phyloP scores from a whole-genome alignment of 2,329 filamentous ascomycete genomes.

The Xylariaceae sp. region DNA sequence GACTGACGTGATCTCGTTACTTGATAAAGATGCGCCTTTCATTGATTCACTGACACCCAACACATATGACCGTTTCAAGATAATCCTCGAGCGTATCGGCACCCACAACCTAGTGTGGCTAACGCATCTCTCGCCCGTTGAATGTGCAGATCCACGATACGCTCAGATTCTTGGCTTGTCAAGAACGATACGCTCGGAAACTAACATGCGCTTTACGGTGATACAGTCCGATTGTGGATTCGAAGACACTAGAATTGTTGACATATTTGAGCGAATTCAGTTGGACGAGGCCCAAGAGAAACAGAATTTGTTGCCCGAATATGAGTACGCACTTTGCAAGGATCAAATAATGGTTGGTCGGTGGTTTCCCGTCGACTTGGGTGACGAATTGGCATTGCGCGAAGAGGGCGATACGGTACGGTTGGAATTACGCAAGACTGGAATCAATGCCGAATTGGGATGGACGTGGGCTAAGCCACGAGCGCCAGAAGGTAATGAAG shows the following conservation, averaged over 20 bases:
- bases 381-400: not conserved
- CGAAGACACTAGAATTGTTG: not conserved
- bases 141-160: conserved; percentile 29
- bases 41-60: conserved; percentile 23
- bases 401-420: not conserved
- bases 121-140: conserved; percentile 29
- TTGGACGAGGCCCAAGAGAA: not conserved
- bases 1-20: conserved; percentile 28
- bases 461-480: not conserved
- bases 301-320: not conserved
- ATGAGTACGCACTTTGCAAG: not conserved
- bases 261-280: not conserved
- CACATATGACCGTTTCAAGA: conserved; percentile 16
- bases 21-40: conserved; percentile 26
- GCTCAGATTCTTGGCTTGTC: conserved; percentile 31
- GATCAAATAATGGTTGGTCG: not conserved
- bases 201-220: conserved; percentile 24
- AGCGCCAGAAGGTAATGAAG: not conserved
- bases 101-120: conserved; percentile 31
- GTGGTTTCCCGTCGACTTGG: not conserved
- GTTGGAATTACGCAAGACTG: not conserved
- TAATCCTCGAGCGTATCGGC: conserved; percentile 12
- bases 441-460: not conserved
- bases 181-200: conserved; percentile 32
- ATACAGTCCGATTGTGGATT: not conserved